These are phyloP conservation scores for Hyphopichia pseudoburtonii DNA, from an alignment of 1,139 yeast species.

Conservation along the genomic window DNA sequence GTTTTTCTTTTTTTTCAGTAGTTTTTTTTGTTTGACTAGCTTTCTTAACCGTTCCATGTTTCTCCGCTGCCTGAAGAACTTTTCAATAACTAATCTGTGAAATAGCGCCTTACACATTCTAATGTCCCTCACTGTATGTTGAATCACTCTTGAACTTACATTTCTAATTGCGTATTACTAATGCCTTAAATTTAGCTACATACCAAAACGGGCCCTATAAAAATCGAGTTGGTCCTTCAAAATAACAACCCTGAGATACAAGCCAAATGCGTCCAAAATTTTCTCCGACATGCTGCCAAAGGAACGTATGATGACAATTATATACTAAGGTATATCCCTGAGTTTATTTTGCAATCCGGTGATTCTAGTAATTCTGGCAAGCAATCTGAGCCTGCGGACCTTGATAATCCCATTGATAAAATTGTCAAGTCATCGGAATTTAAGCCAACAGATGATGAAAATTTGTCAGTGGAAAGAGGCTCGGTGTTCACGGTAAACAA, in stretches of 20 bases:
- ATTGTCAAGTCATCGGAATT: constrained; percentile 1
- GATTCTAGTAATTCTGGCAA: constrained; percentile 52
- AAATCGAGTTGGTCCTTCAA: constrained; percentile 15
- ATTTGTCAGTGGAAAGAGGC: constrained; percentile 11
- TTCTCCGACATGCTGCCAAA: constrained; percentile 46
- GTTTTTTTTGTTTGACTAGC: background rate
- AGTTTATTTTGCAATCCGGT: constrained; percentile 50
- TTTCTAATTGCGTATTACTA: no score
- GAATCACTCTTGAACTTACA: no score
- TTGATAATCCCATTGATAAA: background rate
- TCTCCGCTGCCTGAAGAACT: no score
- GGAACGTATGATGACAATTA: constrained; percentile 42
- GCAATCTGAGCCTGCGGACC: constrained; percentile 16
- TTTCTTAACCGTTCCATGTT: no score
- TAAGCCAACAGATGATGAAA: background rate
- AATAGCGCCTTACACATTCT: no score
- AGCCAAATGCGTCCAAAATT: constrained; percentile 17
- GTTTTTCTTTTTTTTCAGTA: background rate
- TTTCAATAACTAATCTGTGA: no score
- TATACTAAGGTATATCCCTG: constrained; percentile 43
- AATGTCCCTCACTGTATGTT: constrained; percentile 20
- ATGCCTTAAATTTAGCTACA: constrained; percentile 14
- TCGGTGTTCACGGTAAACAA: constrained; percentile 17
- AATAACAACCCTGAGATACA: constrained; percentile 12
- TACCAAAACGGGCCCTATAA: constrained; percentile 20